A percentile compares a stretch with the other conserved stretches of the same genome.
phyloP scores from a whole-genome alignment of 2,329 filamentous ascomycete species.

The Hypoxylon sp. region DNA sequence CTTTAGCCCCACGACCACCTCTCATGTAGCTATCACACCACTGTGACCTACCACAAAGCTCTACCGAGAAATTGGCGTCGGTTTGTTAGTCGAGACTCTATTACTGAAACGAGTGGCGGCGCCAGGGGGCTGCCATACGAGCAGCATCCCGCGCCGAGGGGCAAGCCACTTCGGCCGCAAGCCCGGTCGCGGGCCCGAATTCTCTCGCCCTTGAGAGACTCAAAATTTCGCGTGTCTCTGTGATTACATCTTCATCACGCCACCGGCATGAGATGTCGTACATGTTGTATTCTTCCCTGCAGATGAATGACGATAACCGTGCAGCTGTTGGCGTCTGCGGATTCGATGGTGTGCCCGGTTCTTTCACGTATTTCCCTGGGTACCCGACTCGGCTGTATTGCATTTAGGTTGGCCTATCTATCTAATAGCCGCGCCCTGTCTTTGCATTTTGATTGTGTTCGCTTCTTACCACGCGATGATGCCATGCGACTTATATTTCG shows the following conservation, averaged over 20 bases:
- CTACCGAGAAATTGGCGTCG: constrained; percentile 22
- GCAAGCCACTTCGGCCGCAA: constrained; percentile 38
- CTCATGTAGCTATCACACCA: constrained; percentile 3
- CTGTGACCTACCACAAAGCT: constrained; percentile 25
- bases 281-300: constrained; percentile 35
- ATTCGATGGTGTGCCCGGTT: constrained; percentile 38
- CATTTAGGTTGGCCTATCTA: constrained; percentile 36
- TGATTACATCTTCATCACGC: constrained; percentile 32
- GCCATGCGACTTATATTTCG: constrained; percentile 48
- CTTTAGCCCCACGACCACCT: constrained; percentile 11
- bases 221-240: constrained; percentile 18
- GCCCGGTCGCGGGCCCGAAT: constrained; percentile 40
- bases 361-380: constrained; percentile 41
- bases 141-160: constrained; percentile 42
- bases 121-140: constrained; percentile 39
- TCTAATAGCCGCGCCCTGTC: constrained; percentile 44
- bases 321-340: constrained; percentile 42
- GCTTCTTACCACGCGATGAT: constrained; percentile 42
- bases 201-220: constrained; percentile 17
- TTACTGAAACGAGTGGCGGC: constrained; percentile 42
- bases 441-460: constrained; percentile 36
- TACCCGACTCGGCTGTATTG: constrained; percentile 50
- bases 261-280: constrained; percentile 27
- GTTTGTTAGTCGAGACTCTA: constrained; percentile 21
- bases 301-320: constrained; percentile 45